A percentile compares a stretch with the other conserved stretches of the same genome.
Conservation (phyloP, 768 basidiomycete species). For the Mycena floridula region DNA sequence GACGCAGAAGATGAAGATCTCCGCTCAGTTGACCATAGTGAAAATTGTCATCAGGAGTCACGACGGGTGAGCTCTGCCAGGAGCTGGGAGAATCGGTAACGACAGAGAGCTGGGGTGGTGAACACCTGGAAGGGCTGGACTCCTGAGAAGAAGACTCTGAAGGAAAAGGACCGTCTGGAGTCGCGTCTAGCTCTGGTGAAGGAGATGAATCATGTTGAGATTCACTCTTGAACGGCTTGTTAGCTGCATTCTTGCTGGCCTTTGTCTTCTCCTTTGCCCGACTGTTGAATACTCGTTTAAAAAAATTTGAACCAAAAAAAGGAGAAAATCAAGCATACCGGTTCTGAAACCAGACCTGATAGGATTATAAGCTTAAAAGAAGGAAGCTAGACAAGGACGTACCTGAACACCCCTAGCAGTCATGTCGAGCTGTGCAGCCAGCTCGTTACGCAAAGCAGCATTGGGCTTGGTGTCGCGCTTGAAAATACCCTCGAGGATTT, state of each 20-base stretch:
- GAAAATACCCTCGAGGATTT: conserved; percentile 84
- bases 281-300: conserved; percentile 26
- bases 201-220: conserved; percentile 13
- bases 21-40: conserved; percentile 14
- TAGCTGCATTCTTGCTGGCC: conserved; percentile 33
- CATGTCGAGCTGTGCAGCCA: conserved; percentile 85
- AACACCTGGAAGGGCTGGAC: conserved; percentile 24
- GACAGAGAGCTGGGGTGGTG: conserved; percentile 34
- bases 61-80: conserved; percentile 32
- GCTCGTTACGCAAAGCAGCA: conserved; percentile 66
- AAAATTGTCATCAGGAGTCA: conserved; percentile 26
- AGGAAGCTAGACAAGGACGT: conserved; percentile 17
- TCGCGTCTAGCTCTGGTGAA: conserved; percentile 1
- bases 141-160: conserved; percentile 15
- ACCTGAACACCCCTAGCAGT: conserved; percentile 94
- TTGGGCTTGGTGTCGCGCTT: conserved; percentile 89
- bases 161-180: neutral
- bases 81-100: conserved; percentile 26
- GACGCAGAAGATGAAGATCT: conserved; percentile 22
- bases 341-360: conserved; percentile 90
- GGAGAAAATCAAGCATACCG: conserved; percentile 35
- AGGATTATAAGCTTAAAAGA: conserved; percentile 6
- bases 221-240: conserved; percentile 10
- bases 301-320: conserved; percentile 7
- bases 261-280: conserved; percentile 81